Conservation (phyloP, 192 early-diverging fungal genomes). For the Entophlyctis luteolus region DNA sequence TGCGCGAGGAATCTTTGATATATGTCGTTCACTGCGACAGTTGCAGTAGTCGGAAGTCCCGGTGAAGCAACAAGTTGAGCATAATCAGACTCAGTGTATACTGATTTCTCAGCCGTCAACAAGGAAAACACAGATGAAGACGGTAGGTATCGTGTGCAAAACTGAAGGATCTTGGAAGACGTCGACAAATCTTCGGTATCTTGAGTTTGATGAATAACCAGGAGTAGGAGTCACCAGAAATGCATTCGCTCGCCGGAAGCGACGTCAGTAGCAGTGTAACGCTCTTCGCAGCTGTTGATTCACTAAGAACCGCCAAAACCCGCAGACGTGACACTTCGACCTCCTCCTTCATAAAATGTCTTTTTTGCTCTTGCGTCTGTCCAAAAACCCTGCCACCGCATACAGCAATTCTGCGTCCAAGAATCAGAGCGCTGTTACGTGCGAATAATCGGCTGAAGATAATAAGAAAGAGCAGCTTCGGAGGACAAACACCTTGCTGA, state of each 20-base stretch:
- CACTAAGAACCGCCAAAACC: background rate
- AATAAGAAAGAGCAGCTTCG: no score
- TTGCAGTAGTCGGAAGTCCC: background rate
- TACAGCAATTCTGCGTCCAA: no score
- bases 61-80: background rate
- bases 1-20: background rate
- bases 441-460: no score
- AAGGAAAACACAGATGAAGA: background rate
- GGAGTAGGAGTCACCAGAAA: no score
- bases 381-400: no score
- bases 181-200: background rate
- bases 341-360: no score
- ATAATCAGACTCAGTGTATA: background rate
- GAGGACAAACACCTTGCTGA: no score
- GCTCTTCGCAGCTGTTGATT: slow-evolving; percentile 4
- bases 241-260: background rate
- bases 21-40: slow-evolving; percentile 13
- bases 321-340: background rate
- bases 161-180: background rate
- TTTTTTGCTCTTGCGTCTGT: no score
- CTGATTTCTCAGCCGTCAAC: background rate
- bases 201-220: background rate
- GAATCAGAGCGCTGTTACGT: no score
- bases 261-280: background rate
- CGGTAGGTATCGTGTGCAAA: background rate